Evolutionary conservation across 768 basidiomycete species (phyloP).

Genomic region (Rubroboletus pulcherrimus): DNA sequence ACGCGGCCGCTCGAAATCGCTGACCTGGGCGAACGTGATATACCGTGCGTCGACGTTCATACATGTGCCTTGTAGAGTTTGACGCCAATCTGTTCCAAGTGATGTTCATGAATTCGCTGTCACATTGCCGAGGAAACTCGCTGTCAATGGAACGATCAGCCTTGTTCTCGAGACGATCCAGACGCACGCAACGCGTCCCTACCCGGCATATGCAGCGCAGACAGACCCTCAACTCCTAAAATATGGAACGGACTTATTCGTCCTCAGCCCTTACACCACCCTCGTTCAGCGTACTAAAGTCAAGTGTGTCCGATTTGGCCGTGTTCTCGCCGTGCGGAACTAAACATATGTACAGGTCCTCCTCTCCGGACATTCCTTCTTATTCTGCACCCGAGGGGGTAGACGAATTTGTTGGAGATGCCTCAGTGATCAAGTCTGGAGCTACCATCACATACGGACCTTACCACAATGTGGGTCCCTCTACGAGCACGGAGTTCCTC

Average conservation of each 20-base stretch:
- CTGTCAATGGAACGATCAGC: conserved; percentile 59
- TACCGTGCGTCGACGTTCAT: conserved; percentile 43
- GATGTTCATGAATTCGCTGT: conserved; percentile 57
- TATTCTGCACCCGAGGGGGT: conserved; percentile 65
- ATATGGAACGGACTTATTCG: conserved; percentile 72
- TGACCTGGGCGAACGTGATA: conserved; percentile 45
- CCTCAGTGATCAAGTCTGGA: conserved; percentile 65
- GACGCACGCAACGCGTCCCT: conserved; percentile 73
- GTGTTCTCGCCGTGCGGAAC: neutral
- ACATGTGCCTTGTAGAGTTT: conserved; percentile 3
- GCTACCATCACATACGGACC: conserved; percentile 87
- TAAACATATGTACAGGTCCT: conserved; percentile 46
- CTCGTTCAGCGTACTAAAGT: conserved; percentile 83
- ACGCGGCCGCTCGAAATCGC: conserved; percentile 46
- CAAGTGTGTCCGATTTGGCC: conserved; percentile 48
- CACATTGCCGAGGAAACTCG: conserved; percentile 56
- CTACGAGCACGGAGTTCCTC: conserved; percentile 54
- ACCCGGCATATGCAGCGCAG: conserved; percentile 72
- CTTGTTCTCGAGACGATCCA: conserved; percentile 77
- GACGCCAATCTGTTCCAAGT: conserved; percentile 31
- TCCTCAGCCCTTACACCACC: conserved; percentile 81
- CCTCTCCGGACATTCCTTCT: conserved; percentile 64
- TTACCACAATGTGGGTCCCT: conserved; percentile 68
- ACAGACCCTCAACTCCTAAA: conserved; percentile 75
- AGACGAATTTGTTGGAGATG: conserved; percentile 58